Base-by-base conservation (phyloP, 2,329 filamentous ascomycete genomes). In the Penicillium carneum region DNA sequence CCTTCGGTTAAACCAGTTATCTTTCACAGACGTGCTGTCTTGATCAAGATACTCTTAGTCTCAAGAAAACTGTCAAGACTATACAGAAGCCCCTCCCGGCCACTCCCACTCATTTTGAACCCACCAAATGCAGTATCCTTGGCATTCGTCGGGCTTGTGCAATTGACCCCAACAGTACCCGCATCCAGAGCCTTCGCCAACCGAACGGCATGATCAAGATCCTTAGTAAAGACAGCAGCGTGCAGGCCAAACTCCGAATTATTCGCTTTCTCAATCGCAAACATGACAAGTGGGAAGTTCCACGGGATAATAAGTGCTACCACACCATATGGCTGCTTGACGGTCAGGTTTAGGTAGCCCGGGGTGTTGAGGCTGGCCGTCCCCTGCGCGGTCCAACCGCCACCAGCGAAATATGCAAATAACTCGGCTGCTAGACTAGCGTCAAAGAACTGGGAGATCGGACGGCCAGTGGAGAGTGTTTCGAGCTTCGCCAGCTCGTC, bases 261-360 rank as follows among this genome's bases (percentile, higher is more conserved):
- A 59, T 88, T 88, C 0, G 86, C 86, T 16, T 77, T 77, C 62
- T 79, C 69, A 9, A 88, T 81, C 1, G 76, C 76, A 31, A 84
- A 77, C 63, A 83, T 81, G 1, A 80, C 57, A 2, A 85, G 65
- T 0, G 84, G 80, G 0, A 78, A 79, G 63, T 87, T 87, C 84
- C 85, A 88, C 0, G 85, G 85, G 52, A 87, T 84, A 56, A 88
- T 88, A n/a, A 77, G 77, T 1, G 79, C 85, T 0, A 80, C 81
- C 7, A 88, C 85, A 1, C 86, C 87, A 0, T 87, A 81, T 0
- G 86, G 84, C 41, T 83, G 79, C 16, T 85, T 82, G 2, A 76
- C 50, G 0, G 74, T 75, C 58, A 75, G 46, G 23, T 67, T 70
- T 6, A 74, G 58, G 29, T 69, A 34, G 4, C 66, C 71, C 0